Evolutionary conservation across 805 yeast species (phyloP).

Genomic region (Pichia exigua): DNA sequence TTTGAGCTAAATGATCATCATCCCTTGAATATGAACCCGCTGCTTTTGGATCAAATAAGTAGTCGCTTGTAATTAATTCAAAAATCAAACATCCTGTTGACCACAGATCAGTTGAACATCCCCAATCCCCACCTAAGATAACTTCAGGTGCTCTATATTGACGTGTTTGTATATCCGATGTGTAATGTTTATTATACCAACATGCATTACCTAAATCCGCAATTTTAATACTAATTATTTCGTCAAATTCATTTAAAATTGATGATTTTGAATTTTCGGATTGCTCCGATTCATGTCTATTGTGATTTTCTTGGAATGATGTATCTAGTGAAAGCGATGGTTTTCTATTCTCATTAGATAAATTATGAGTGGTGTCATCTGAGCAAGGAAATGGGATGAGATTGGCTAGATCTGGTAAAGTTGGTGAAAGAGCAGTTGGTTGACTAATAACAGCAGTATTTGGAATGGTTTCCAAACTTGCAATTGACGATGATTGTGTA

Average conservation of each 20-base stretch:
- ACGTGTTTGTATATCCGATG: slow-evolving; percentile 62
- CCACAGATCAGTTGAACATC: slow-evolving; percentile 57
- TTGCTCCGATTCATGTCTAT: not conserved
- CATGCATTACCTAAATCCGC: slow-evolving; percentile 71
- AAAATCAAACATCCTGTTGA: slow-evolving; percentile 51
- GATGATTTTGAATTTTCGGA: slow-evolving; percentile 5
- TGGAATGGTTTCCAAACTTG: not conserved
- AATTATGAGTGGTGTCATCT: not conserved
- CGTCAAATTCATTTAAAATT: slow-evolving; percentile 22
- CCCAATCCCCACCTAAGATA: slow-evolving; percentile 52
- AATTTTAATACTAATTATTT: slow-evolving; percentile 41
- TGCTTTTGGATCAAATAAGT: slow-evolving; percentile 51
- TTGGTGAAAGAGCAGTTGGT: not conserved
- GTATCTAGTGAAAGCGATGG: slow-evolving; percentile 3
- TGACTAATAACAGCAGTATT: not conserved
- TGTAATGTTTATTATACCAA: slow-evolving; percentile 54
- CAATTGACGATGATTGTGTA: not conserved
- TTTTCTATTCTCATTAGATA: not conserved
- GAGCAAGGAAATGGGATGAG: slow-evolving; percentile 6
- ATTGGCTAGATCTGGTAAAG: not conserved
- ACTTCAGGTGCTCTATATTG: slow-evolving; percentile 64
- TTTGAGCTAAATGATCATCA: slow-evolving; percentile 59
- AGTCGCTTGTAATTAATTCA: slow-evolving; percentile 56
- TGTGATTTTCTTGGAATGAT: not conserved
- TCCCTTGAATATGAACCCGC: slow-evolving; percentile 42